Percentiles rank a stretch among this genome's conserved stretches.
These are phyloP conservation scores for Clausena lansium DNA, from an alignment of 345 rosid species.

Conservation along the genomic window DNA sequence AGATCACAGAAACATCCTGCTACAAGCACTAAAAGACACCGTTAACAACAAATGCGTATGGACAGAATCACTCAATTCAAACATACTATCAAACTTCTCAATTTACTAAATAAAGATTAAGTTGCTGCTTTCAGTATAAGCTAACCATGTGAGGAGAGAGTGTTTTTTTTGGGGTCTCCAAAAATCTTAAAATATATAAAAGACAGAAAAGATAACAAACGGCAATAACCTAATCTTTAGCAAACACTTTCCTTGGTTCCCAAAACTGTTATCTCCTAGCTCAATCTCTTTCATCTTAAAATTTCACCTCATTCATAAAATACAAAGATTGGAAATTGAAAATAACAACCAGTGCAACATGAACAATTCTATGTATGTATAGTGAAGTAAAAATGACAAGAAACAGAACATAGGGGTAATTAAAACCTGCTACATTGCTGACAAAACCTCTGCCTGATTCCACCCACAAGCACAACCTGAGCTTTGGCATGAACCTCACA, in stretches of 20 bases:
- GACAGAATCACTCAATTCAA: conserved; percentile 10
- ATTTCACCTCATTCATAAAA: not conserved
- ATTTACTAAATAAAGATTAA: not conserved
- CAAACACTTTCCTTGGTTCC: conserved; percentile 6
- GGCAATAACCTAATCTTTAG: not conserved
- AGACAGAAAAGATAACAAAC: not conserved
- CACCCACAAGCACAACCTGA: conserved; percentile 52
- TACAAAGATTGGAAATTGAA: not conserved
- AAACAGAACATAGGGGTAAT: too few relatives aligned
- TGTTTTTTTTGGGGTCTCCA: too few relatives aligned
- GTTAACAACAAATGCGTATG: not conserved
- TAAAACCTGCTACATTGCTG: conserved; percentile 85
- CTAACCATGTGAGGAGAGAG: not conserved
- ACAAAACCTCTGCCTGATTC: conserved; percentile 66
- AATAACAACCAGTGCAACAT: not conserved
- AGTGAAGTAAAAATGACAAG: too few relatives aligned
- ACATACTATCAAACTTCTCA: not conserved
- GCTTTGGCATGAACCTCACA: conserved; percentile 83
- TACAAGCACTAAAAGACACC: conserved; percentile 9
- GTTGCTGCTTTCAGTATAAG: not conserved
- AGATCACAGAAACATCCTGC: conserved; percentile 5
- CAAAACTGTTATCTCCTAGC: conserved; percentile 3
- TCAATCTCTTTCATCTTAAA: not conserved
- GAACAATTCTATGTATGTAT: not conserved
- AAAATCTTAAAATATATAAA: not conserved